Conservation (phyloP, 192 early-diverging fungal genomes). For the Coemansia sp. region DNA sequence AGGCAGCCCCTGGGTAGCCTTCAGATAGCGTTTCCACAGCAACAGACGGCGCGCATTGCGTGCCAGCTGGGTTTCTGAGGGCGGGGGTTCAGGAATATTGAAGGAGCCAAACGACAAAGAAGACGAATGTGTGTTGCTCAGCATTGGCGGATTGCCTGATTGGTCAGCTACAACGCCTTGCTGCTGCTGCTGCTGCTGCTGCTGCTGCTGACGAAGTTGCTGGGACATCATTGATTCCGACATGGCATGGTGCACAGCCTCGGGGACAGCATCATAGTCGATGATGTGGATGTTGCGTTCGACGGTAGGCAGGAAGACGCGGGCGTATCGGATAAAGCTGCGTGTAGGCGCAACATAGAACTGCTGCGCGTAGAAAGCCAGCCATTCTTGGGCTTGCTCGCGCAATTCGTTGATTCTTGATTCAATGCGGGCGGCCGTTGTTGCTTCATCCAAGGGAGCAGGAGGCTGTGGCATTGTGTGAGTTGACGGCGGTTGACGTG, state of each 20-base stretch:
- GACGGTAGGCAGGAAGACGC: constrained; percentile 39
- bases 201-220: neutral
- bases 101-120: constrained; percentile 20
- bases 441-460: neutral
- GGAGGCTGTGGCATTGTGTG: neutral
- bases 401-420: constrained; percentile 27
- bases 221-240: neutral
- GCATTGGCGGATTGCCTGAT: neutral
- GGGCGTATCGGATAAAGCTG: constrained; percentile 38
- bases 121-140: neutral
- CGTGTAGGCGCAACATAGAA: constrained; percentile 53
- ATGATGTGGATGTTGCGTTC: constrained; percentile 44
- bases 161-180: neutral
- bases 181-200: neutral
- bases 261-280: constrained; percentile 43
- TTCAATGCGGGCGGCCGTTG: constrained; percentile 25
- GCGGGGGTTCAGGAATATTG: constrained; percentile 53
- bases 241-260: constrained; percentile 1
- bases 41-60: constrained; percentile 32
- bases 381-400: constrained; percentile 49
- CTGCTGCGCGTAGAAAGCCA: constrained; percentile 55
- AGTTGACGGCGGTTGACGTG: neutral
- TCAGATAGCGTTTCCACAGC: constrained; percentile 42
- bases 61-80: constrained; percentile 46
- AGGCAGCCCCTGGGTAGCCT: constrained; percentile 31